Conservation (phyloP, 1,139 yeast species). For the Neolecta irregularis region DNA sequence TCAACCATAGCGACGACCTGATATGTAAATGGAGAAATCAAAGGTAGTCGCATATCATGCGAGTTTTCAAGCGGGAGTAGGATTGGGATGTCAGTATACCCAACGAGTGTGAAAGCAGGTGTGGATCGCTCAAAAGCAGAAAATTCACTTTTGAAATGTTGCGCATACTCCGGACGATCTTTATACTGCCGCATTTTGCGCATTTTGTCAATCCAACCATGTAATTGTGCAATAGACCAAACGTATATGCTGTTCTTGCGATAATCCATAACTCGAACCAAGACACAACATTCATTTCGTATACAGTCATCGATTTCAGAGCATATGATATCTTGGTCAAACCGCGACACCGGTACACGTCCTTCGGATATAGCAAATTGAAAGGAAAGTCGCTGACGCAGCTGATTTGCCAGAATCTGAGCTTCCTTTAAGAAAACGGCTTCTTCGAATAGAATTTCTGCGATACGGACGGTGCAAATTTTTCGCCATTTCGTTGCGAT, state of each 20-base stretch:
- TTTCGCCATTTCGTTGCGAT: conserved; percentile 14
- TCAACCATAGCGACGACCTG: no score
- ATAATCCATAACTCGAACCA: conserved; percentile 18
- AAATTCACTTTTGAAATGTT: conserved; percentile 10
- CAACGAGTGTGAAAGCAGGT: conserved; percentile 4
- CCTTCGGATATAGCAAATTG: conserved; percentile 19
- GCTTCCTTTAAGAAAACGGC: conserved; percentile 17
- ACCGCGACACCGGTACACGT: conserved; percentile 10
- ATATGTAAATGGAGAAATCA: no score
- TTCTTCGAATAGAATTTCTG: conserved; percentile 12
- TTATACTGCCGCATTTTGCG: no score
- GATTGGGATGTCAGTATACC: conserved; percentile 6
- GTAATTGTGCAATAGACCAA: conserved; percentile 13
- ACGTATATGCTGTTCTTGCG: conserved; percentile 13
- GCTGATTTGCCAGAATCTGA: conserved; percentile 16
- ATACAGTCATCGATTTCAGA: conserved; percentile 10
- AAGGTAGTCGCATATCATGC: conserved; percentile 11
- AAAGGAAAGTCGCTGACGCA: conserved; percentile 15
- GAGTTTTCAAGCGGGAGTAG: conserved; percentile 1
- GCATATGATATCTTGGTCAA: conserved; percentile 12
- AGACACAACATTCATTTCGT: conserved; percentile 11
- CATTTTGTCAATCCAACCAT: conserved; percentile 7
- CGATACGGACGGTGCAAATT: conserved; percentile 10
- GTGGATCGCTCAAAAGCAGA: conserved; percentile 5
- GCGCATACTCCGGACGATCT: no score